These are phyloP conservation scores for Rhodamnia rubescens DNA, from an alignment of 345 rosid species.

Conservation along the genomic window DNA sequence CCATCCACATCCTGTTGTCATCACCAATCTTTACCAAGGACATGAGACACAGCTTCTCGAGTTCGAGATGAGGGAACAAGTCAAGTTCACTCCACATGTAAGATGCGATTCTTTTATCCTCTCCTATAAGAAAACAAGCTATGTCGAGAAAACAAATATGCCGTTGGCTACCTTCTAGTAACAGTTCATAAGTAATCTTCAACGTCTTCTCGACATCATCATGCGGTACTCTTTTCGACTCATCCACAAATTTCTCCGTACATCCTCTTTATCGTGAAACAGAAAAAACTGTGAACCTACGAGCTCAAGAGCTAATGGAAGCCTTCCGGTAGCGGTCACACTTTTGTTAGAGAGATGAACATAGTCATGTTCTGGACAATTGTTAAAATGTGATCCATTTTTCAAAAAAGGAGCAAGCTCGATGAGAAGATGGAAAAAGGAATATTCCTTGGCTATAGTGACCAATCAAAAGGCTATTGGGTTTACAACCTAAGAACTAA, in stretches of 20 bases:
- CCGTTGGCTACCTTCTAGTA: not conserved
- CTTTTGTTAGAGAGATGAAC: not conserved
- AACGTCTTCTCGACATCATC: not conserved
- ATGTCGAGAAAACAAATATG: not conserved
- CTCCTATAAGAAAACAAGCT: not conserved
- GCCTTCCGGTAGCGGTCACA: not conserved
- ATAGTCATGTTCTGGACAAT: not conserved
- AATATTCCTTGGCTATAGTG: no score
- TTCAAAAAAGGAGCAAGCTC: no score
- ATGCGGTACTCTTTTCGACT: not conserved
- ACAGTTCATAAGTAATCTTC: not conserved
- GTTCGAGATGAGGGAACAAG: not conserved
- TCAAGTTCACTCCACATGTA: not conserved
- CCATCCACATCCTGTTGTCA: not conserved
- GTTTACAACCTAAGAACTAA: no score
- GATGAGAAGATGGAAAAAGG: no score
- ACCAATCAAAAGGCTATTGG: no score
- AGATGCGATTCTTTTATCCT: not conserved
- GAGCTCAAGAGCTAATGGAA: not conserved
- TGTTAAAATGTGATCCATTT: no score
- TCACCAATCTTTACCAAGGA: not conserved
- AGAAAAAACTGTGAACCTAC: not conserved
- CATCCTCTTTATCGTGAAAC: not conserved
- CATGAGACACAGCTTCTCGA: not conserved
- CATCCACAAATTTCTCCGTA: not conserved